phyloP scores from a whole-genome alignment of 305 asterid species.

The Salvia sclarea region DNA sequence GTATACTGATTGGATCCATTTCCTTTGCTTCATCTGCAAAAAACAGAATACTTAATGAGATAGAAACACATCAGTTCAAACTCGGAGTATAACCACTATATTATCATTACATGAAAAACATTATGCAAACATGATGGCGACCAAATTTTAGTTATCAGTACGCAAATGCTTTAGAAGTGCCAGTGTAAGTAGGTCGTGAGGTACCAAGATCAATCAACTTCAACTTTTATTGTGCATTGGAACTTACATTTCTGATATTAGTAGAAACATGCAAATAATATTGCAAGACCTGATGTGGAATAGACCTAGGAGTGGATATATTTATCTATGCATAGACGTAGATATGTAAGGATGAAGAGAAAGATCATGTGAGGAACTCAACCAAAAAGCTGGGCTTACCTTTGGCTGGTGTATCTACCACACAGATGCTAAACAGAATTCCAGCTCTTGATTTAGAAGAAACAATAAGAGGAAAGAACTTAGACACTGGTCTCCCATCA shows the following conservation, averaged over 20 bases:
- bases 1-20: slow-evolving; percentile 56
- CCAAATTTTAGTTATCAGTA: not conserved
- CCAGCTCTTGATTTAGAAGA: slow-evolving; percentile 89
- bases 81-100: not conserved
- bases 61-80: slow-evolving; percentile 10
- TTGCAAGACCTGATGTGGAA: slow-evolving; percentile 15
- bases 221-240: slow-evolving; percentile 13
- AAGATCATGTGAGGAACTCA: slow-evolving; percentile 18
- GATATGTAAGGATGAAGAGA: slow-evolving; percentile 19
- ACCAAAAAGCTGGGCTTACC: slow-evolving; percentile 42
- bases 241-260: not conserved
- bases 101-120: not conserved
- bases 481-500: slow-evolving; percentile 74
- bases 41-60: slow-evolving; percentile 17
- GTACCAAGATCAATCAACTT: not conserved
- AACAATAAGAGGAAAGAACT: slow-evolving; percentile 76
- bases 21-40: slow-evolving; percentile 56
- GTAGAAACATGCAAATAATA: not conserved
- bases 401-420: slow-evolving; percentile 44
- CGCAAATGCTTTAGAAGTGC: not conserved
- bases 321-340: slow-evolving; percentile 20
- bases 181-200: not conserved
- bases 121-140: not conserved
- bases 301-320: slow-evolving; percentile 15
- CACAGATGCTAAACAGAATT: slow-evolving; percentile 73